Evolutionary conservation across 176 grass and related monocot genomes (phyloP), one percentile per base, ranked within the genome.

Genomic region (Calamus simplicifolius): DNA sequence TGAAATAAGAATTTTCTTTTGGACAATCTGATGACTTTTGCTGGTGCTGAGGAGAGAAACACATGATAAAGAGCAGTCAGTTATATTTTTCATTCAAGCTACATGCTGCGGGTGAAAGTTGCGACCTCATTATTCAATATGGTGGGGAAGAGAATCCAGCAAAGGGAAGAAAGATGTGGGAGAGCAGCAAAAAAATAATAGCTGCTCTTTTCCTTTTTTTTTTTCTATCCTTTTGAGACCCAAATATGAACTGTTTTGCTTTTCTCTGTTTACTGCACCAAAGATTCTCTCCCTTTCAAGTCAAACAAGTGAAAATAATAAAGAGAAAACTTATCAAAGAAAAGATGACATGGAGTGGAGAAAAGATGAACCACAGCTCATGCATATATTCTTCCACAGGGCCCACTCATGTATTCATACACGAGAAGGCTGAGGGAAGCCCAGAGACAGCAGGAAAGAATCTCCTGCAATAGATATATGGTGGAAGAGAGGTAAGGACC

Each of bases 291-390:
- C 55, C 68, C 70, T 87, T 87, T 82, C 74, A 74, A 79, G 91
- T 90, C 91, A 96, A 96, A 82, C 74, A 84, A 90, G 71, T 73
- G 87, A 84, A 87, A 92, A 80, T 73, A 77, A 85, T 82, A 85
- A 68, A 43, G 69, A 61, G 67, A 52, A 77, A 75, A 71, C 61
- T 58, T 58, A 71, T 68, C 64, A 27, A 75, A 67, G 66, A 48
- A 57, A 62, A 56, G 71, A 63, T 67, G 67, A 61, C 54, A 54
- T 21, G 61, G 65, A 53, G 50, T 56, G 50, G 56, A 59, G 64
- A 69, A 63, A 80, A 62, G 73, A 59, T 57, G 68, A 81, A 25
- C 51, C 78, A 75, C 49, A 81, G 68, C 78, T 72, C 77, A 70
- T 64, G 75, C 86, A 64, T 69, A 76, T 60, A 81, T 89, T 89